phyloP scores from a whole-genome alignment of 129 eudicot genomes.

The Solidago caesia region DNA sequence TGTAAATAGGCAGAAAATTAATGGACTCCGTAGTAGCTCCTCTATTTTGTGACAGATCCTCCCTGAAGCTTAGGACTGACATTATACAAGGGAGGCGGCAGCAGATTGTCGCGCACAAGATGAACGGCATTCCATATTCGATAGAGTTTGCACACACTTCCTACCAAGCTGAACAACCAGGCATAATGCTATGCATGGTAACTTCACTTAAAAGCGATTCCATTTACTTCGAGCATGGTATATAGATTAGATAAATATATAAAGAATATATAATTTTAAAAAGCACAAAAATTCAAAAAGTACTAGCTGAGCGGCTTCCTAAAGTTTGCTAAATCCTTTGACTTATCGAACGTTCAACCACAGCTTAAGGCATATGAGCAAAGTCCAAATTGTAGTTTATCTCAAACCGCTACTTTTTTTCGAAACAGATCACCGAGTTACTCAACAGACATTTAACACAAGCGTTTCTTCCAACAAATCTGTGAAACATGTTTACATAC shows the following conservation, averaged over 20 bases:
- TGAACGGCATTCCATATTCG: slow-evolving; percentile 97
- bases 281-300: background rate
- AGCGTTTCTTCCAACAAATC: slow-evolving; percentile 17
- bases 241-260: background rate
- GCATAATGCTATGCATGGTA: background rate
- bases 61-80: slow-evolving; percentile 82
- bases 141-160: background rate
- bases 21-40: slow-evolving; percentile 93
- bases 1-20: slow-evolving; percentile 74
- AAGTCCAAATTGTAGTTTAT: slow-evolving; percentile 14
- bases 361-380: background rate
- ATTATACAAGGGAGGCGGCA: slow-evolving; percentile 97
- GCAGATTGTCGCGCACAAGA: slow-evolving; percentile 94
- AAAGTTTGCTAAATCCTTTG: slow-evolving; percentile 24
- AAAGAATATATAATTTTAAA: too few species aligned
- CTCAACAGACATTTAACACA: slow-evolving; percentile 11
- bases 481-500: slow-evolving; percentile 20
- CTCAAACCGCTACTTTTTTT: slow-evolving; percentile 20
- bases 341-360: slow-evolving; percentile 12
- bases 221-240: background rate
- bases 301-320: slow-evolving; percentile 4
- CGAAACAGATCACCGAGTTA: slow-evolving; percentile 15
- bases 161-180: slow-evolving; percentile 20
- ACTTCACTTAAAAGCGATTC: slow-evolving; percentile 21
- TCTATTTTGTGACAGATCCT: slow-evolving; percentile 68